phyloP scores from a whole-genome alignment of 2,329 filamentous ascomycete genomes.

The Thielaviopsis euricoi region DNA sequence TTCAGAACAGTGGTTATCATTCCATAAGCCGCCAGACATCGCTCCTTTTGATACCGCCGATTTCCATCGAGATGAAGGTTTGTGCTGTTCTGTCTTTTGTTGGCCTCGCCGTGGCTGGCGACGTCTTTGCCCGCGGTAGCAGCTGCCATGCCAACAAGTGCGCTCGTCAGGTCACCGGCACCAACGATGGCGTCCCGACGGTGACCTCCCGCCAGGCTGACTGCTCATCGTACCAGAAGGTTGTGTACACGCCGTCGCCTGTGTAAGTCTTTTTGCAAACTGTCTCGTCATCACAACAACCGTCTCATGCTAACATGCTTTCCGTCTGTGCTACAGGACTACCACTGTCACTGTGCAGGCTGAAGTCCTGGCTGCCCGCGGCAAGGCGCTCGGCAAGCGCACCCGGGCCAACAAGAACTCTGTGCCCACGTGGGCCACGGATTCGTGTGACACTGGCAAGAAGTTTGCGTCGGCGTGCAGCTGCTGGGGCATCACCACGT shows the following conservation, averaged over 20 bases:
- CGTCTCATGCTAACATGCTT: neutral
- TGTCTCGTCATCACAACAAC: no score
- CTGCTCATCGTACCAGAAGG: constrained; percentile 25
- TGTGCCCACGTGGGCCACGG: constrained; percentile 25
- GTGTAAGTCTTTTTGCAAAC: constrained; percentile 20
- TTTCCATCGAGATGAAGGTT: constrained; percentile 29
- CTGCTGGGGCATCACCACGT: constrained; percentile 28
- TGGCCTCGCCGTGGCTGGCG: constrained; percentile 21
- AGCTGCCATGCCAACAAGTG: constrained; percentile 28
- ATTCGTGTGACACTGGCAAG: constrained; percentile 18
- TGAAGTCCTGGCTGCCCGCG: constrained; percentile 20
- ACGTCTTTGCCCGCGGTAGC: constrained; percentile 19
- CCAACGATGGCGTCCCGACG: constrained; percentile 21
- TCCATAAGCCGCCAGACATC: neutral
- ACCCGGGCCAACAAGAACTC: constrained; percentile 19
- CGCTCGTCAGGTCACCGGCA: constrained; percentile 29
- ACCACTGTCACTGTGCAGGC: constrained; percentile 23
- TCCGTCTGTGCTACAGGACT: constrained; percentile 13
- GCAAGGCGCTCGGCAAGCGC: constrained; percentile 16
- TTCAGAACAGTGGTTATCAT: neutral
- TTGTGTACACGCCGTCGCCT: constrained; percentile 24
- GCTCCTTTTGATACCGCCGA: no score
- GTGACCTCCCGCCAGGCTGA: constrained; percentile 22
- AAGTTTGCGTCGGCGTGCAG: constrained; percentile 27
- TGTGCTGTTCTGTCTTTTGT: constrained; percentile 22